Evolutionary conservation across 2,329 filamentous ascomycete species (phyloP), one percentile per base, ranked within the genome.

Genomic region (Arthrocladium fulminans): DNA sequence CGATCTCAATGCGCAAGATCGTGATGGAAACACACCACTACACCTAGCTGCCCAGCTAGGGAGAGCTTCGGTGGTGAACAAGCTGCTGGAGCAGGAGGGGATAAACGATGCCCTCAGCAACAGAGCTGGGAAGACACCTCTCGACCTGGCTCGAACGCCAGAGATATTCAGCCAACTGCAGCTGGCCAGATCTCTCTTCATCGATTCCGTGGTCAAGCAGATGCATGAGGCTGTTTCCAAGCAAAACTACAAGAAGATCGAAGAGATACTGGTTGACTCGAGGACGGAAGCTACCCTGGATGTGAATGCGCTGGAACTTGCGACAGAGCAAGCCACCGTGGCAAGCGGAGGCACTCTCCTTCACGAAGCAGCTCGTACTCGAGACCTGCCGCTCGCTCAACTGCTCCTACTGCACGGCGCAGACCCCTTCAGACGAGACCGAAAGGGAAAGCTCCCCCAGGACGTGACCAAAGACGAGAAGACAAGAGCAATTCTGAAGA

Each of bases 161-260:
- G 90, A 97, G 15, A 96, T 97, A 49, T 97, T 94, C 70, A 89
- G 97, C 67, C 83, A 90, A 61, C 75, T 98, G 45, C 92, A 98
- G 66, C 80, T 97, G 13, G 83, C 88, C 7, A 80, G 89, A 38
- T 94, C 89, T 3, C 73, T 96, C 44, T 97, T 90, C 64, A 83
- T 94, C 48, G 92, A 98, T 60, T 77, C 76, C 54, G 94, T 90
- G 64, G 80, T 94, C 12, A 82, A 81, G 60, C 81, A 90, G 62
- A 83, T 97, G 6, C 90, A 97, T 60, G 77, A 82, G 12, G 73
- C 95, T 45, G 83, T 96, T 29, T 72, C 73, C 2, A 73, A 75
- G 22, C 79, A 79, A 42, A 82, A 92, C 57, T 92, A 96, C 66
- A 83, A 85, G 34, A 75, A 74, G 2, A 71, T 98, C 15, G 86